Conservation (phyloP, 1,284 basidiomycete genomes). For the Baeospora myosura region DNA sequence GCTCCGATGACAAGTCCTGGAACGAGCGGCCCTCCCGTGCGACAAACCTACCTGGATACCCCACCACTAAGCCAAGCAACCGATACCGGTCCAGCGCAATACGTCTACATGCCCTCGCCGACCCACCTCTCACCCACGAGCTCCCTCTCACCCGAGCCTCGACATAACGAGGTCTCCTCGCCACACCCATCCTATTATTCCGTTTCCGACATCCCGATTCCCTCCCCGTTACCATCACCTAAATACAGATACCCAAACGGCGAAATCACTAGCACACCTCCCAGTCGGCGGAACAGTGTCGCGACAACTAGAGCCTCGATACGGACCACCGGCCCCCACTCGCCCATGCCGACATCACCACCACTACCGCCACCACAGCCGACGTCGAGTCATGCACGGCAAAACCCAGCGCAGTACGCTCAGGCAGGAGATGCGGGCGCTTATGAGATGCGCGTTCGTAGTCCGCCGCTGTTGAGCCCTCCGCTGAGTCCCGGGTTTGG, state of each 20-base stretch:
- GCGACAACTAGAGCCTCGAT: conserved; percentile 24
- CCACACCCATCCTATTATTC: conserved; percentile 59
- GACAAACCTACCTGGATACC: conserved; percentile 27
- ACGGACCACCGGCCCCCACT: conserved; percentile 11
- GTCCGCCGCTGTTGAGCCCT: conserved; percentile 21
- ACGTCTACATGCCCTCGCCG: background rate
- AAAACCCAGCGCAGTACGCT: too few species aligned
- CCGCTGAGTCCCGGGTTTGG: background rate
- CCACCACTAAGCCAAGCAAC: conserved; percentile 24
- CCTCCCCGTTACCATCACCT: conserved; percentile 52
- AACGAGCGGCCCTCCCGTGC: conserved; percentile 15
- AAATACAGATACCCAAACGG: conserved; percentile 39
- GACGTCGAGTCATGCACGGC: background rate
- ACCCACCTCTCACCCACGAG: background rate
- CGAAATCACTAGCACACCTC: conserved; percentile 35
- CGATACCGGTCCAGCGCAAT: conserved; percentile 10
- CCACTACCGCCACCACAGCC: conserved; percentile 16
- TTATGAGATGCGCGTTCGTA: conserved; percentile 51
- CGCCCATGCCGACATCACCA: conserved; percentile 15
- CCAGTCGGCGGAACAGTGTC: conserved; percentile 31
- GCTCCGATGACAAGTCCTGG: conserved; percentile 28
- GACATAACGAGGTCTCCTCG: conserved; percentile 6
- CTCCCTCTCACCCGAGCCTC: conserved; percentile 5
- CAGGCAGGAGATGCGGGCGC: conserved; percentile 19
- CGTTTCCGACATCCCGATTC: conserved; percentile 52